phyloP scores from a whole-genome alignment of 2,329 filamentous ascomycete genomes.

The Colletotrichum zoysiae region DNA sequence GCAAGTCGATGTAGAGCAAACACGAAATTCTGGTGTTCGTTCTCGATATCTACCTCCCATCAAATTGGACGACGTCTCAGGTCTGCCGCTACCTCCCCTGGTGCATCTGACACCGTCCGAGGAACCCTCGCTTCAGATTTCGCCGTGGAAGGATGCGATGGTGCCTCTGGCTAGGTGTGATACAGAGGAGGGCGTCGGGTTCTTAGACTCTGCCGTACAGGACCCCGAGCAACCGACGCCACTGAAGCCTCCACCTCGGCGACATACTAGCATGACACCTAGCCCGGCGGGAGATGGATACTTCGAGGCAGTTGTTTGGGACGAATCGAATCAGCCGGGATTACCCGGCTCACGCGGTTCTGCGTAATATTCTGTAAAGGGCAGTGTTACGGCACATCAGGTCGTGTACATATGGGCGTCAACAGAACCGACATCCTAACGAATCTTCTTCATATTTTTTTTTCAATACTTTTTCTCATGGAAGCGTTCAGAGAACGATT shows the following conservation, averaged over 20 bases:
- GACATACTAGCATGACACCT: slow-evolving; percentile 1
- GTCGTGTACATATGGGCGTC: neutral
- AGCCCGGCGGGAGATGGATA: slow-evolving; percentile 6
- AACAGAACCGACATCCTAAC: neutral
- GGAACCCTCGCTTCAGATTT: neutral
- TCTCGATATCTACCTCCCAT: neutral
- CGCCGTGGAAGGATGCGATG: neutral
- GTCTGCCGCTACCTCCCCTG: neutral
- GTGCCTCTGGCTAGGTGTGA: slow-evolving; percentile 19
- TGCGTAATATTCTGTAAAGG: neutral
- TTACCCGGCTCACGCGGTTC: neutral
- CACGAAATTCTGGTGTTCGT: neutral
- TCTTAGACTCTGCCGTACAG: neutral
- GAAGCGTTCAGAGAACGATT: no score
- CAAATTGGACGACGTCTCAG: neutral
- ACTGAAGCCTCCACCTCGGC: slow-evolving; percentile 22
- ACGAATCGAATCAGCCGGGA: neutral
- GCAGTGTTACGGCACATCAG: neutral
- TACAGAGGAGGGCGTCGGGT: slow-evolving; percentile 33
- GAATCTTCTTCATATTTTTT: no score
- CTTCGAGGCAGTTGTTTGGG: slow-evolving; percentile 14
- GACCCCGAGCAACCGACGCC: slow-evolving; percentile 23
- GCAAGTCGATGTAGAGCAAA: neutral
- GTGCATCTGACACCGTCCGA: neutral
- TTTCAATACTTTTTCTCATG: fast-evolving